Percentiles rank a stretch among this genome's conserved stretches.
These are phyloP conservation scores for Exophiala sp. DNA, from an alignment of 2,329 filamentous ascomycete species.

Conservation along the genomic window DNA sequence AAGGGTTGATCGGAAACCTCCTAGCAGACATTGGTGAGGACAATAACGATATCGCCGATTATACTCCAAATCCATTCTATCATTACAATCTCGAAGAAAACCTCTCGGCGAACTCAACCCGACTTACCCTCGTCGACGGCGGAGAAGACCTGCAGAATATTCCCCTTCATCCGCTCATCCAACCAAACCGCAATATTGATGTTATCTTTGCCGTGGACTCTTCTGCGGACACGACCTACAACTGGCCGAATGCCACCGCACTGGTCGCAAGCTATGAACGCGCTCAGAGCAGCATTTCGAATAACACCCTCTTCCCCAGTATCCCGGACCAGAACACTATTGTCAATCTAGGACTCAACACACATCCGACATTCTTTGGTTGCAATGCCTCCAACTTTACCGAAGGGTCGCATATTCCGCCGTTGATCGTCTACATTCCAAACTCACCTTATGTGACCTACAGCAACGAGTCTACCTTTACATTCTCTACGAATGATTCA, in stretches of 20 bases:
- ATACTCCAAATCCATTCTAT: constrained; percentile 72
- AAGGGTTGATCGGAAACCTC: constrained; percentile 36
- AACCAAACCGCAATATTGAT: constrained; percentile 68
- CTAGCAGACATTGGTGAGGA: constrained; percentile 58
- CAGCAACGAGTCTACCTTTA: constrained; percentile 64
- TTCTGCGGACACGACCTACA: constrained; percentile 65
- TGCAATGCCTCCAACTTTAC: constrained; percentile 66
- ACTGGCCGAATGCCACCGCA: constrained; percentile 75
- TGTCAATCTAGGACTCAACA: constrained; percentile 72
- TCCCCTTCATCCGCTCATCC: constrained; percentile 72
- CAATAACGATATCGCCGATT: constrained; percentile 71
- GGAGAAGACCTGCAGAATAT: constrained; percentile 77
- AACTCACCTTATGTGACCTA: constrained; percentile 74
- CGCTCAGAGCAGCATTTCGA: constrained; percentile 56
- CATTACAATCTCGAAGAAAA: constrained; percentile 60
- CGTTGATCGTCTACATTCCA: constrained; percentile 82
- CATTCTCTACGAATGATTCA: constrained; percentile 24
- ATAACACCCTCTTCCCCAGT: constrained; percentile 67
- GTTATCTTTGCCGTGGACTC: constrained; percentile 79
- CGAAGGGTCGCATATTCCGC: constrained; percentile 55
- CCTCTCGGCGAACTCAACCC: constrained; percentile 49
- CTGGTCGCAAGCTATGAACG: constrained; percentile 72
- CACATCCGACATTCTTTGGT: constrained; percentile 74
- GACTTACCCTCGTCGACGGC: constrained; percentile 72
- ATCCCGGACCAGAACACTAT: constrained; percentile 75